Base-by-base conservation (phyloP, 2,329 filamentous ascomycete genomes). In the Ilyonectria mors-panacis region DNA sequence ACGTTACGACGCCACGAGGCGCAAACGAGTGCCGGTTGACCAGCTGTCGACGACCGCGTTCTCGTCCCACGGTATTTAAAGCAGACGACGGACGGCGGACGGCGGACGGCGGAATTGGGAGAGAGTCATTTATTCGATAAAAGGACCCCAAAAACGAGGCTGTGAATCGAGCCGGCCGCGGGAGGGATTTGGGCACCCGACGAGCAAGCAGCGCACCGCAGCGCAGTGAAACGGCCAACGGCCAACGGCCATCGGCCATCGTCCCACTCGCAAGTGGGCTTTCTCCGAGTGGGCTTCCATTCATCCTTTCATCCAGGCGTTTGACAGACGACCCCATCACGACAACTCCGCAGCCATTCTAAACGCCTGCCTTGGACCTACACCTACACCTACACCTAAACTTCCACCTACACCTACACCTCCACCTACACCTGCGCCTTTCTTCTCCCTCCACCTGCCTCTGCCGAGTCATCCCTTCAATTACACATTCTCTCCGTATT, bases 181-280 rank as follows among this genome's bases (percentile, higher is more conserved):
- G 15, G 17, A 42, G 17, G 15, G 15, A 42, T n/a, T n/a, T 42
- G 39, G 39, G 39, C 39, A 42, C 39, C 39, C 17, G 39, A 51
- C 47, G 23, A 59, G 57, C 45, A 51, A 42, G 37, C 13, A 15
- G 2, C 3, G 48, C 26, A 28, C 21, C 15, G 45, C 59, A 63
- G 53, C 51, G 51, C 55, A 56, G 61, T 63, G 67, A 70, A 67
- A 70, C 66, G 63, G 42, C 44, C 44, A 19, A 10, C 44, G 26
- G 26, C 26, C 26, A 26, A 26, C 26, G 26, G 26, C 1, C 26
- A 26, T 26, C 26, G 26, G 4, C 45, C 56, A 56, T 65, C 67
- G 68, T 69, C 66, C 68, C 68, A 69, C 66, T 58, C 42, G 55
- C 61, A 28, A 51, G 59, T 62, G 59, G 59, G 44, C 59, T 62